phyloP scores from a whole-genome alignment of 2,329 filamentous ascomycete genomes.

The Venturia nashicola region DNA sequence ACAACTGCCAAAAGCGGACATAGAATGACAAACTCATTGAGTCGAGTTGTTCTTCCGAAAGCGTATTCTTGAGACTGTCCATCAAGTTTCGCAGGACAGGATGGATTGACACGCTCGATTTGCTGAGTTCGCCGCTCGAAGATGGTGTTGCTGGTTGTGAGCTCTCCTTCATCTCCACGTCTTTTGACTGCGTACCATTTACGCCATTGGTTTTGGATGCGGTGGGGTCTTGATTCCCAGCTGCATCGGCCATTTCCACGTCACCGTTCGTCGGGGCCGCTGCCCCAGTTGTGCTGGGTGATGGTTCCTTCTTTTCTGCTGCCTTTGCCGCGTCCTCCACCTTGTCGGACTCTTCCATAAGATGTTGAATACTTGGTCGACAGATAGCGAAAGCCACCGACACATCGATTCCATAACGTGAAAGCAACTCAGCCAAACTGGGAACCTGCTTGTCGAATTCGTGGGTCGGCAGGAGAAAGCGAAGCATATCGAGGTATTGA shows the following conservation, averaged over 20 bases:
- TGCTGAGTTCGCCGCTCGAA: not conserved
- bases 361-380: slow-evolving; percentile 59
- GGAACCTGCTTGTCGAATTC: slow-evolving; percentile 74
- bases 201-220: not conserved
- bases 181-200: slow-evolving; percentile 10
- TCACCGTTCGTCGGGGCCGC: slow-evolving; percentile 37
- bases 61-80: slow-evolving; percentile 48
- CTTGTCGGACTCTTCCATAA: slow-evolving; percentile 14
- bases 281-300: slow-evolving; percentile 13
- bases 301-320: slow-evolving; percentile 19
- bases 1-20: slow-evolving; percentile 83
- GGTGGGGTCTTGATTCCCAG: not conserved
- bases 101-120: slow-evolving; percentile 40
- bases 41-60: slow-evolving; percentile 53
- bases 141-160: slow-evolving; percentile 4
- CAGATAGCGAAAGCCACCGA: slow-evolving; percentile 76
- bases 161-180: slow-evolving; percentile 12
- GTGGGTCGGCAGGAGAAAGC: slow-evolving; percentile 60
- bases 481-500: slow-evolving; percentile 82
- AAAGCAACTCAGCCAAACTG: slow-evolving; percentile 58
- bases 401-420: slow-evolving; percentile 67
- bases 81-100: slow-evolving; percentile 65
- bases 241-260: slow-evolving; percentile 34
- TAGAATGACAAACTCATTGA: slow-evolving; percentile 72
- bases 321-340: slow-evolving; percentile 9